Evolutionary conservation across 345 rosid genomes (phyloP), one percentile per base, ranked within the genome.

Genomic region (Nasturtium officinale): DNA sequence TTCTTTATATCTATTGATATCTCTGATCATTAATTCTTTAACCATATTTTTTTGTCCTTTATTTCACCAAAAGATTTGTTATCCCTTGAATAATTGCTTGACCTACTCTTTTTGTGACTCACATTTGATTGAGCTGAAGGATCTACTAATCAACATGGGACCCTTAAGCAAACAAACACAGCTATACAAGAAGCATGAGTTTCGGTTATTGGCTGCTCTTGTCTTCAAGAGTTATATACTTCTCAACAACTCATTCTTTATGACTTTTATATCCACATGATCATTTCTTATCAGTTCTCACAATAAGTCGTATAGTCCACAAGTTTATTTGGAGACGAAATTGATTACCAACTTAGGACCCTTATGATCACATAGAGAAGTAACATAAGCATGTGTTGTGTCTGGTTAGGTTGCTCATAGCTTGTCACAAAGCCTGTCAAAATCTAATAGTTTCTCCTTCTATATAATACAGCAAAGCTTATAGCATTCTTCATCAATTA

Each of bases 301-400:
- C 0, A 45, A 16, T 9, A 28, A 28, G 54, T 1, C 47, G 4
- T 16, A 29, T 26, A 26, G 40, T 62, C 40, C 67, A 45, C 42
- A 28, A 63, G 26, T 45, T 45, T 13, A 25, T n/a, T 45, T 9
- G 25, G 9, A 63, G 67, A 61, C 51, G 25, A 8, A 4, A 40
- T 4, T 40, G 66, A 42, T 25, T 38, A 61, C 52, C 17, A 61
- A 42, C 52, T 42, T 40, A n/a, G 35, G 38, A 17, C 43, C 48
- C 40, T 9, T 47, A 45, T 57, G 47, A 46, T 35, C 46, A 59
- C 63, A 35, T n/a, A n/a, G n/a, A n/a, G n/a, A n/a, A n/a, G n/a
- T n/a, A n/a, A n/a, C n/a, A 62, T 30, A 51, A 18, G 68, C 61
- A 71, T 52, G 69, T 72, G 25, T 13, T 45, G 35, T 63, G 64